These are phyloP conservation scores for Kwoniella sp. DNA, from an alignment of 768 basidiomycete species.

Conservation along the genomic window DNA sequence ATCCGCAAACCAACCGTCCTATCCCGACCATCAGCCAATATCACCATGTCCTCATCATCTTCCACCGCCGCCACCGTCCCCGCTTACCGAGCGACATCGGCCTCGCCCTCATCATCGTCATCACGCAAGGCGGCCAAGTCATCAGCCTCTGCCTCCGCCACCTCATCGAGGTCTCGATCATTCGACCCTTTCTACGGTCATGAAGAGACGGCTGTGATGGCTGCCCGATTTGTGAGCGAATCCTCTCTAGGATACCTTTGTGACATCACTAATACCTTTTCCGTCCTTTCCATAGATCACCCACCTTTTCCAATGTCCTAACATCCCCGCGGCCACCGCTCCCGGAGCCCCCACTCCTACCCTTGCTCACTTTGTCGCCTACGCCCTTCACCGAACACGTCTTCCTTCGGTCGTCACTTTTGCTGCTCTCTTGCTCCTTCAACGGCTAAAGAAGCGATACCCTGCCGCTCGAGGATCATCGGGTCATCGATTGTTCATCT, in stretches of 20 bases:
- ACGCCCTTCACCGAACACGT: conserved; percentile 81
- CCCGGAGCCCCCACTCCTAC: conserved; percentile 64
- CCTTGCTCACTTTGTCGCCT: conserved; percentile 80
- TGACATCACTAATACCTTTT: not conserved
- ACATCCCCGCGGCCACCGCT: conserved; percentile 65
- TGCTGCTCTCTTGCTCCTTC: conserved; percentile 72
- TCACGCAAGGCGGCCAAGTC: conserved; percentile 42
- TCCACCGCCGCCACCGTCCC: conserved; percentile 19
- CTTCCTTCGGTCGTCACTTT: conserved; percentile 69
- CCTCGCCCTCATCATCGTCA: conserved; percentile 40
- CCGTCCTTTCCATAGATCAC: conserved; percentile 61
- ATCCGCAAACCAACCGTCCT: not conserved
- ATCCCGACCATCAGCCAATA: not conserved
- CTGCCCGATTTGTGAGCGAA: conserved; percentile 65
- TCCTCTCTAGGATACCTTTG: not conserved
- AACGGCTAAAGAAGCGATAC: conserved; percentile 85
- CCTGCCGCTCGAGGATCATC: conserved; percentile 87
- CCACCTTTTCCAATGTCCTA: conserved; percentile 82
- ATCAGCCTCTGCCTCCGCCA: conserved; percentile 45
- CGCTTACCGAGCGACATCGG: conserved; percentile 31
- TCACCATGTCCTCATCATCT: conserved; percentile 17
- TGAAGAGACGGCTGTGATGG: conserved; percentile 69
- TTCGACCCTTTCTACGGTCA: conserved; percentile 67
- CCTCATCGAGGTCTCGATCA: conserved; percentile 41
- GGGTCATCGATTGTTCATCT: conserved; percentile 85